These are phyloP conservation scores for Durio zibethinus DNA, from an alignment of 345 rosid species.

Conservation along the genomic window DNA sequence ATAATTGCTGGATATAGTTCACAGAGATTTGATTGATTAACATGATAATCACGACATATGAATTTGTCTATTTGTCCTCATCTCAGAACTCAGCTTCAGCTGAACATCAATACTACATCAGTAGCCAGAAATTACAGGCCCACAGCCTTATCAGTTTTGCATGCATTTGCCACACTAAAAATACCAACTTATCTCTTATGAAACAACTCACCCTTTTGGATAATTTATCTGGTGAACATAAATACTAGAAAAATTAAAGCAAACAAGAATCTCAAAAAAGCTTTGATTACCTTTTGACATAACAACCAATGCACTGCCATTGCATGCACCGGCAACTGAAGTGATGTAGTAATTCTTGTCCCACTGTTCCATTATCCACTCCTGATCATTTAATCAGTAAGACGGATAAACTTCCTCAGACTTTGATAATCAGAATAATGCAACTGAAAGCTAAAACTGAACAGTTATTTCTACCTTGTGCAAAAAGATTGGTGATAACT, in stretches of 20 bases:
- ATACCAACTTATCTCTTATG: not conserved
- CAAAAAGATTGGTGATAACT: conserved; percentile 51
- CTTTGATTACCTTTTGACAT: conserved; percentile 81
- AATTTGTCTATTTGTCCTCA: not conserved
- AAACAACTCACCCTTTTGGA: not conserved
- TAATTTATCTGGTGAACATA: conserved; percentile 1
- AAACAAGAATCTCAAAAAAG: not conserved
- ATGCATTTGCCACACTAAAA: not conserved
- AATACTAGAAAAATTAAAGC: not conserved
- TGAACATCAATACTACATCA: not conserved
- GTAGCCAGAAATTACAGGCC: not conserved
- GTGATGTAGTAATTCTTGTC: conserved; percentile 90
- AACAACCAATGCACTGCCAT: conserved; percentile 82
- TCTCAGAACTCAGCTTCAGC: not conserved
- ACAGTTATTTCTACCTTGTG: conserved; percentile 42
- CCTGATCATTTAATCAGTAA: conserved; percentile 40
- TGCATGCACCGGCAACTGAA: conserved; percentile 73
- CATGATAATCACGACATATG: not conserved
- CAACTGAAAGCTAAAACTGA: not conserved
- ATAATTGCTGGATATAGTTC: not conserved
- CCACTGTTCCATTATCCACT: conserved; percentile 99
- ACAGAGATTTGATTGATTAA: not conserved
- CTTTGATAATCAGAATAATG: not conserved
- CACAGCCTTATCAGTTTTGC: not conserved
- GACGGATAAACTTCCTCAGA: not conserved